These are phyloP conservation scores for Trametes coccinea DNA, from an alignment of 768 basidiomycete species.

Conservation along the genomic window DNA sequence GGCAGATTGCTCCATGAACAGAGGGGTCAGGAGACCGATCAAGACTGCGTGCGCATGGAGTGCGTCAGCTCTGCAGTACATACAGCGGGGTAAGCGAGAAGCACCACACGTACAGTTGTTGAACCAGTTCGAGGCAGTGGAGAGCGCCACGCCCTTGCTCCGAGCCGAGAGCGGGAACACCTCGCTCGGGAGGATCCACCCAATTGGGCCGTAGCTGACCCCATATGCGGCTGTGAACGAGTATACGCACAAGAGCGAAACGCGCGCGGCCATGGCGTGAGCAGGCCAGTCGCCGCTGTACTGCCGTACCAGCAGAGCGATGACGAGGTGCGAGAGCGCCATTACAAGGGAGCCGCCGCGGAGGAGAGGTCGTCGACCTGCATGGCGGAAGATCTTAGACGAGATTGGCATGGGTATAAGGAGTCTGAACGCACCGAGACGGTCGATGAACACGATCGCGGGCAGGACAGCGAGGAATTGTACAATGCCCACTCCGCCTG, in stretches of 20 bases:
- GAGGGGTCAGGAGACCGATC: conserved; percentile 73
- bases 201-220: conserved; percentile 74
- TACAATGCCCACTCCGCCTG: conserved; percentile 77
- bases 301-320: conserved; percentile 59
- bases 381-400: not conserved
- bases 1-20: conserved; percentile 60
- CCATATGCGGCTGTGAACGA: conserved; percentile 78
- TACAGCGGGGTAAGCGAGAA: not conserved
- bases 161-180: conserved; percentile 79
- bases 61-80: not conserved
- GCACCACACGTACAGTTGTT: conserved; percentile 60
- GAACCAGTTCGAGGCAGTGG: conserved; percentile 84
- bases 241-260: conserved; percentile 73
- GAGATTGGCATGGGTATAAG: not conserved
- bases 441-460: conserved; percentile 70
- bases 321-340: conserved; percentile 62
- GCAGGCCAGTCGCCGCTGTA: conserved; percentile 59
- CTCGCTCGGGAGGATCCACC: conserved; percentile 84
- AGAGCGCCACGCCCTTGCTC: conserved; percentile 79
- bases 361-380: conserved; percentile 67
- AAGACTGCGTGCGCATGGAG: conserved; percentile 47
- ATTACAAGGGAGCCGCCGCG: conserved; percentile 65
- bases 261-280: conserved; percentile 62
- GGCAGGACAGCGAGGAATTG: conserved; percentile 78
- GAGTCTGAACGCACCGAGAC: conserved; percentile 41